Evolutionary conservation across 176 grass and related monocot genomes (phyloP).

Genomic region (Chloris gayana): DNA sequence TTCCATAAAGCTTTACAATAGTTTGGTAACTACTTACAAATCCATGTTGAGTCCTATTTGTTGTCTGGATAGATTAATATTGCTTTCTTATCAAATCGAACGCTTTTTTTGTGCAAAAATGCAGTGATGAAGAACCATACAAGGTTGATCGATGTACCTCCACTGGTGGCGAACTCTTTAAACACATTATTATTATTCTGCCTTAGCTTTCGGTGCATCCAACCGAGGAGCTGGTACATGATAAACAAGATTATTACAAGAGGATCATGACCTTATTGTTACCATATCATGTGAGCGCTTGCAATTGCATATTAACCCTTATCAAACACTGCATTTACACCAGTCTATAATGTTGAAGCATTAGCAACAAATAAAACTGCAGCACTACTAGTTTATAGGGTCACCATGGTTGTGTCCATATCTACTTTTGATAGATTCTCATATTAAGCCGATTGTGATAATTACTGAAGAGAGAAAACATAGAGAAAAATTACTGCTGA

Average conservation of each 20-base stretch:
- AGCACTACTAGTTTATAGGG: background rate
- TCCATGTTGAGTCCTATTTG: background rate
- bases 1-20: too few species aligned
- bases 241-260: background rate
- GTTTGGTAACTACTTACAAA: background rate
- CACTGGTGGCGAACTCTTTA: constrained; percentile 59
- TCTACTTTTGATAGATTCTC: background rate
- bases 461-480: background rate
- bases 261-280: background rate
- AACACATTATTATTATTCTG: constrained; percentile 72
- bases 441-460: background rate
- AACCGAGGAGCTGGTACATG: constrained; percentile 70
- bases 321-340: background rate
- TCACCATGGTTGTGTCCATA: background rate
- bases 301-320: background rate
- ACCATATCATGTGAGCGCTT: background rate
- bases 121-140: background rate
- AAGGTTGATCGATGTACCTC: constrained; percentile 42
- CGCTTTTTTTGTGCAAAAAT: background rate
- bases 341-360: background rate
- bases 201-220: constrained; percentile 94
- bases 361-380: background rate
- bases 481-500: background rate
- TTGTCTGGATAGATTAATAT: background rate
- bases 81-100: background rate